Evolutionary conservation across 2,329 filamentous ascomycete species (phyloP).

Genomic region (Stenocarpella maydis): DNA sequence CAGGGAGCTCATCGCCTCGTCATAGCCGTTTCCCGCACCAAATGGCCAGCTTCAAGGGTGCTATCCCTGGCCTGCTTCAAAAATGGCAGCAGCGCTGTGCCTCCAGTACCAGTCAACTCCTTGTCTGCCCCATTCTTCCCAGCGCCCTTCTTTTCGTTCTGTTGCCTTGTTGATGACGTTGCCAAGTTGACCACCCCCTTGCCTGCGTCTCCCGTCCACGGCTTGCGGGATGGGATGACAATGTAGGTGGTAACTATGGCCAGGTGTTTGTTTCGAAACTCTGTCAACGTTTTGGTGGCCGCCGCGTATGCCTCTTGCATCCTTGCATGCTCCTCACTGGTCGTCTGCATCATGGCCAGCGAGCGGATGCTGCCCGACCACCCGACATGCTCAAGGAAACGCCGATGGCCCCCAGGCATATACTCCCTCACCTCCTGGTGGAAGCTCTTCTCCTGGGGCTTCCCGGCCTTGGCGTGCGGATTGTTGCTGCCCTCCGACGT

Average conservation of each 20-base stretch:
- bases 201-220: conserved; percentile 43
- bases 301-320: conserved; percentile 67
- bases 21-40: conserved; percentile 25
- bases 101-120: conserved; percentile 82
- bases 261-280: conserved; percentile 86
- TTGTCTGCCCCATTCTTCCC: conserved; percentile 46
- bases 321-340: conserved; percentile 57
- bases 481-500: conserved; percentile 48
- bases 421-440: conserved; percentile 80
- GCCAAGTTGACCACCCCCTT: conserved; percentile 36
- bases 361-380: conserved; percentile 77
- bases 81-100: conserved; percentile 87
- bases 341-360: conserved; percentile 64
- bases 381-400: conserved; percentile 77
- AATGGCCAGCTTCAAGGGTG: conserved; percentile 58
- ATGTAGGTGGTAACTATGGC: conserved; percentile 92
- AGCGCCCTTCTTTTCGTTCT: conserved; percentile 30
- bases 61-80: conserved; percentile 89
- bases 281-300: conserved; percentile 77
- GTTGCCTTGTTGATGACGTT: conserved; percentile 31
- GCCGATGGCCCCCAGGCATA: conserved; percentile 86
- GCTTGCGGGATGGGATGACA: conserved; percentile 73
- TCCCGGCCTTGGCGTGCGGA: conserved; percentile 38
- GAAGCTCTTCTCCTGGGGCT: conserved; percentile 46
- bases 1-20: neutral